Base-by-base conservation (phyloP, 2,329 filamentous ascomycete genomes). In the Colletotrichum sansevieriae region DNA sequence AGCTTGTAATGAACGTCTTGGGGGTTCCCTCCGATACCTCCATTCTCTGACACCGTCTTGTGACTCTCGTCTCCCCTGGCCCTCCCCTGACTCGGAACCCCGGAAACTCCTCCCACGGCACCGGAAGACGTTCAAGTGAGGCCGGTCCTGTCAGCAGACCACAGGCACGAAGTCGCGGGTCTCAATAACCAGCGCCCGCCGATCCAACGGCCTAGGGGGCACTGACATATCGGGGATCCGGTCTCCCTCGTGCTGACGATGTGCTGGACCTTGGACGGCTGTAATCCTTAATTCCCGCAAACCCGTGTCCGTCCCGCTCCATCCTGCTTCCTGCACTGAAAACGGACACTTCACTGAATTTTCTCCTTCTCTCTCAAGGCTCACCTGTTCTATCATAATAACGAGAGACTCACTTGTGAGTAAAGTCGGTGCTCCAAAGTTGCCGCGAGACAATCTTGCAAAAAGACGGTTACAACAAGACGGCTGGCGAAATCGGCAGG, bases 101-200 rank as follows among this genome's bases (percentile, higher is more conserved):
- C 61, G 62, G 55, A 59, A 43, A 12, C 47, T 58, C 47, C 55
- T 51, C 52, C 59, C 41, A 65, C 66, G 66, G 66, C 47, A 5
- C 66, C 66, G 66, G 66, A 55, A 18, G 65, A 68, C 65, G 65
- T 68, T 65, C 65, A 22, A 56, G 51, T 51, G 55, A 68, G 62
- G 33, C 65, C 65, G 62, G 62, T 35, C 25, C 29, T 44, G 62
- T 61, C 41, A 56, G 61, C 41, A 68, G 41, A 15, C 43, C 35
- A 33, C 25, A 60, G 65, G 62, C 18, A 43, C 25, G 22, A 29
- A 25, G 15, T n/a, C 47, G 49, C 54, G 62, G 44, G 29, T 25
- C 25, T 20, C 37, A n/a, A 41, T 51, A 22, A 20, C 29, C 29
- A 20, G 20, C 49, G 37, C 64, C 58, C 41, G 43, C 58, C 64